phyloP scores from a whole-genome alignment of 805 yeast species.

The Phaffomyces thermotolerans region DNA sequence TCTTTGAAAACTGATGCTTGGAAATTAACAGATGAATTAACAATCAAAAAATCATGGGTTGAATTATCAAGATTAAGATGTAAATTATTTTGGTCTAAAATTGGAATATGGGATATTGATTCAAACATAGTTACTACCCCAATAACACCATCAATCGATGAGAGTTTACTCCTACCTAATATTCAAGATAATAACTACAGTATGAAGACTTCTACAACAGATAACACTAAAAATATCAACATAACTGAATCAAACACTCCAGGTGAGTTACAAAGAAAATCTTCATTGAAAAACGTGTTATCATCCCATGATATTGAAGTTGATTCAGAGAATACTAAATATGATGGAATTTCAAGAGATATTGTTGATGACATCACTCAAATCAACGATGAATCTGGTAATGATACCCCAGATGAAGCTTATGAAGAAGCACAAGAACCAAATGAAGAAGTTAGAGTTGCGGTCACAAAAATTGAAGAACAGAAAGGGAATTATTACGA shows the following conservation, averaged over 20 bases:
- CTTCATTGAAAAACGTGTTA: conserved; percentile 2
- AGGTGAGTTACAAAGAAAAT: conserved; percentile 2
- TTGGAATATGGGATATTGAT: conserved; percentile 68
- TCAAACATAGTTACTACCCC: conserved; percentile 26
- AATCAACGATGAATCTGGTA: neutral
- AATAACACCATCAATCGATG: conserved; percentile 21
- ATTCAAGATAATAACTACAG: neutral
- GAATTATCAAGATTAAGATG: conserved; percentile 58
- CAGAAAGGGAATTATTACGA: neutral
- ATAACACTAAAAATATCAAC: neutral
- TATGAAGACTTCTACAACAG: neutral
- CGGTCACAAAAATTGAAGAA: neutral
- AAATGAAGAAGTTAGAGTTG: neutral
- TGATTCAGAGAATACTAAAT: neutral
- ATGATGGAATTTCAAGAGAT: conserved; percentile 1
- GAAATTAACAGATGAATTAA: conserved; percentile 42
- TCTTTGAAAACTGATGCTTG: conserved; percentile 51
- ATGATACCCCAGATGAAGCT: neutral
- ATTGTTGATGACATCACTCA: neutral
- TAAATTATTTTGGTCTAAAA: conserved; percentile 75
- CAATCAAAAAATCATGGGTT: conserved; percentile 50
- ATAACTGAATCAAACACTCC: neutral
- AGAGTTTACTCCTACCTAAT: neutral
- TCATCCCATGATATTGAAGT: conserved; percentile 11
- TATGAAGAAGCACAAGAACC: conserved; percentile 3